Base-by-base conservation (phyloP, 768 basidiomycete genomes). In the Boletus reticuloceps region DNA sequence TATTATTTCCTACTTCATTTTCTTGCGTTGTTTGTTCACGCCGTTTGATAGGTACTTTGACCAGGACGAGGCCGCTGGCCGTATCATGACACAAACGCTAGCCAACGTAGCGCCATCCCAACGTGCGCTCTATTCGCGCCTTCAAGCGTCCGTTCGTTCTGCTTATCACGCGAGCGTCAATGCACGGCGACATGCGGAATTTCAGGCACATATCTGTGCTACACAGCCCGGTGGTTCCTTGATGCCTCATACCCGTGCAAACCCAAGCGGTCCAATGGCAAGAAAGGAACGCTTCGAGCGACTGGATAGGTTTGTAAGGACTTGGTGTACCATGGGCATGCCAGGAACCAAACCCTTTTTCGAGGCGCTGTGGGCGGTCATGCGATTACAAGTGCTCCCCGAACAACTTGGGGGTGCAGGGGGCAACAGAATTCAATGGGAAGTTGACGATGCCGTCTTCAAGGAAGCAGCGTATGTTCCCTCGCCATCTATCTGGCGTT, bases 381-480 rank as follows among this genome's bases (percentile, higher is more conserved):
- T 95, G 77, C 81, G 91, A 57, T 74, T 93, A 38, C 91, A 94
- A 67, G 83, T 85, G 41, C 79, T 94, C 43, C 91, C 92, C 47
- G 83, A 86, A 66, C 79, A 81, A 43, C 77, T 91, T 39, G 92
- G 94, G 44, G 93, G 94, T 51, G 89, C 89, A 34, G 94, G 91
- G 44, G 69, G 71, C 32, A 77, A 76, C 63, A 77, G 81, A 62
- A 84, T 95, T 51, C 82, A 89, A 63, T 96, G 94, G 94, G 91
- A 94, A 75, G 76, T 95, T 20, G 94, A 96, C 70, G 94, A 96
- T 75, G 92, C 92, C 19, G 91, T 95, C 16, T 92, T 95, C 75
- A 88, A 93, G 66, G 94, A 96, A 73, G 83, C 92, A 59, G 93
- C 90, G 93, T 93, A 78, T 78, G 93, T 82, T 34, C 37, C 32